phyloP scores from a whole-genome alignment of 1,284 basidiomycete genomes.

The Ganoderma multipileum region DNA sequence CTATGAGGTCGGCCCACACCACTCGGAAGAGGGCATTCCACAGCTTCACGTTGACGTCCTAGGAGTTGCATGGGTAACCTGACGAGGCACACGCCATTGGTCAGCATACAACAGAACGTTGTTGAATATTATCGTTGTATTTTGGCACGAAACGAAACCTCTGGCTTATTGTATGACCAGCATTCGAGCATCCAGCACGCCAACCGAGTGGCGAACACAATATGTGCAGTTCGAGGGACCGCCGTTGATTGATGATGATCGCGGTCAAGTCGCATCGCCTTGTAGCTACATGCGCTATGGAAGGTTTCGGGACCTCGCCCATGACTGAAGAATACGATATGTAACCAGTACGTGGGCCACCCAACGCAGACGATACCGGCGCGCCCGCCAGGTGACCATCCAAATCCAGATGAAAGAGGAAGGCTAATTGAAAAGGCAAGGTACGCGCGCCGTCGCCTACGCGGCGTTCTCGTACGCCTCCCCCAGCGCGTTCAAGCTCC shows the following conservation, averaged over 20 bases:
- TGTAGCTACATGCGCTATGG: background rate
- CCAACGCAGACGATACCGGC: constrained; percentile 5
- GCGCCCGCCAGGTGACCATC: constrained; percentile 5
- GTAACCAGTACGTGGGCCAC: background rate
- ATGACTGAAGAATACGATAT: background rate
- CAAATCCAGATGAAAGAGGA: background rate
- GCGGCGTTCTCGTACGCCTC: constrained; percentile 24
- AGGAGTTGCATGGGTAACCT: background rate
- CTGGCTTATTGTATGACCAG: background rate
- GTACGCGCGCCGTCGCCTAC: background rate
- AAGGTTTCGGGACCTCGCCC: background rate
- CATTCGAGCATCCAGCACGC: background rate
- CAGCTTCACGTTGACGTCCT: background rate
- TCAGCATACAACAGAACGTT: background rate
- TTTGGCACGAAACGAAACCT: background rate
- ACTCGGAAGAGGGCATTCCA: background rate
- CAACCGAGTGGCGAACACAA: background rate
- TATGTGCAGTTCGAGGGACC: background rate
- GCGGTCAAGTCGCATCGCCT: constrained; percentile 5
- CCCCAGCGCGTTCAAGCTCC: constrained; percentile 26
- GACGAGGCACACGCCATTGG: background rate
- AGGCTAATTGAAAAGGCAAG: background rate
- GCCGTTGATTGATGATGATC: background rate
- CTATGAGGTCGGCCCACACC: background rate
- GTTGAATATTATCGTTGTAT: background rate